Conservation (phyloP, 139 green algal genomes). For the Tetraselmis chui region DNA sequence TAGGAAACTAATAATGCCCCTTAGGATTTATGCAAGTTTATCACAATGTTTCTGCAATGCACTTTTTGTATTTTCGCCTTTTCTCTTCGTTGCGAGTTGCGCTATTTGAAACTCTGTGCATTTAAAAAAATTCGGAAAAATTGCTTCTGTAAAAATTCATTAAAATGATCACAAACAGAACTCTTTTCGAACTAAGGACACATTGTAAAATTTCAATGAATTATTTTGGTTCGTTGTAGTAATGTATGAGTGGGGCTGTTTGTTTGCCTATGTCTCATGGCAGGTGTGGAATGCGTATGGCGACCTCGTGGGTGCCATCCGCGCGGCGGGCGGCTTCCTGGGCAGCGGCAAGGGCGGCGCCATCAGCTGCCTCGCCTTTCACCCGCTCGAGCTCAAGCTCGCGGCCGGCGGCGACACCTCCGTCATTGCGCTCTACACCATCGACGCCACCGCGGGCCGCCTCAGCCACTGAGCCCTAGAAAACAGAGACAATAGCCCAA, state of each 20-base stretch:
- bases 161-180: too few species aligned
- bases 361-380: conserved; percentile 72
- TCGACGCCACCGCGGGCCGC: conserved; percentile 13
- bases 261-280: neutral
- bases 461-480: neutral
- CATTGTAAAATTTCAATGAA: neutral
- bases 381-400: conserved; percentile 74
- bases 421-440: conserved; percentile 47
- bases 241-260: conserved; percentile 37
- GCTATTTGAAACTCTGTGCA: too few species aligned
- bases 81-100: too few species aligned
- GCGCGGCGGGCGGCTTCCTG: conserved; percentile 53
- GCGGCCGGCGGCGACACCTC: conserved; percentile 55
- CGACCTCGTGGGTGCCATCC: conserved; percentile 59
- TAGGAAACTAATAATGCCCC: too few species aligned
- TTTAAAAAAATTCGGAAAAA: too few species aligned
- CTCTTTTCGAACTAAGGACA: conserved; percentile 2
- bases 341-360: conserved; percentile 51
- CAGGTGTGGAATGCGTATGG: conserved; percentile 48
- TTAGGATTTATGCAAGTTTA: too few species aligned
- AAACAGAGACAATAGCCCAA: too few species aligned
- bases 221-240: too few species aligned
- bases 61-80: too few species aligned
- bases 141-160: too few species aligned
- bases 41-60: too few species aligned